A percentile compares a stretch with the other conserved stretches of the same genome.
Conservation (phyloP, 495 filamentous ascomycete genomes). For the Neurospora sp. region DNA sequence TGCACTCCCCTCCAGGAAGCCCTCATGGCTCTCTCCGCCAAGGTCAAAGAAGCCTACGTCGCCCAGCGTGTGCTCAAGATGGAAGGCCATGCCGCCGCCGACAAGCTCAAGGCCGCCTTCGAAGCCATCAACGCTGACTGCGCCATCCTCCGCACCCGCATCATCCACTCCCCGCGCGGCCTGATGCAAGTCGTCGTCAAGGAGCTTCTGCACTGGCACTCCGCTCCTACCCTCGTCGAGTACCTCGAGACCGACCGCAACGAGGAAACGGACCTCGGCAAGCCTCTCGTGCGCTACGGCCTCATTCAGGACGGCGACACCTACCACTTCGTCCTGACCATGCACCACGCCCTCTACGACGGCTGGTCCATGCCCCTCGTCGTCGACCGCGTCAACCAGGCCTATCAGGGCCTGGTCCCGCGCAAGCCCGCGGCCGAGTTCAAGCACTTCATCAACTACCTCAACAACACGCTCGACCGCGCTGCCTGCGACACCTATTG, state of each 20-base stretch:
- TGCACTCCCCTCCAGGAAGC: conserved; percentile 66
- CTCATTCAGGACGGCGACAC: conserved; percentile 32
- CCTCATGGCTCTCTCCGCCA: conserved; percentile 51
- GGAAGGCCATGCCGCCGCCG: conserved; percentile 17
- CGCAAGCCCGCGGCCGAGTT: conserved; percentile 39
- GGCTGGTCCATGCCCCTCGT: conserved; percentile 54
- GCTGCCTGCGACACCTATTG: conserved; percentile 28
- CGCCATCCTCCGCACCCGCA: conserved; percentile 49
- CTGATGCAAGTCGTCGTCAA: conserved; percentile 51
- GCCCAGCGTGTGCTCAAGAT: conserved; percentile 38
- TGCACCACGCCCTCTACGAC: conserved; percentile 62
- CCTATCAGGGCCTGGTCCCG: conserved; percentile 20
- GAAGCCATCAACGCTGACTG: conserved; percentile 32
- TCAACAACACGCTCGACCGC: conserved; percentile 24
- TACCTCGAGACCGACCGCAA: conserved; percentile 35
- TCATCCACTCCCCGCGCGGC: conserved; percentile 44
- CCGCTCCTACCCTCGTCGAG: conserved; percentile 32
- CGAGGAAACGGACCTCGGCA: conserved; percentile 44
- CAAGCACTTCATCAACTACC: conserved; percentile 35
- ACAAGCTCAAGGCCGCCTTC: conserved; percentile 41
- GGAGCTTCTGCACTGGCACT: conserved; percentile 37
- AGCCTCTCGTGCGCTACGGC: conserved; percentile 43
- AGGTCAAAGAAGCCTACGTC: conserved; percentile 47
- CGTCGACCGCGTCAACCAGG: conserved; percentile 40
- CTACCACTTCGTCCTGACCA: conserved; percentile 46